phyloP scores from a whole-genome alignment of 176 grass and related monocot genomes.

The Alopecurus myosuroides region DNA sequence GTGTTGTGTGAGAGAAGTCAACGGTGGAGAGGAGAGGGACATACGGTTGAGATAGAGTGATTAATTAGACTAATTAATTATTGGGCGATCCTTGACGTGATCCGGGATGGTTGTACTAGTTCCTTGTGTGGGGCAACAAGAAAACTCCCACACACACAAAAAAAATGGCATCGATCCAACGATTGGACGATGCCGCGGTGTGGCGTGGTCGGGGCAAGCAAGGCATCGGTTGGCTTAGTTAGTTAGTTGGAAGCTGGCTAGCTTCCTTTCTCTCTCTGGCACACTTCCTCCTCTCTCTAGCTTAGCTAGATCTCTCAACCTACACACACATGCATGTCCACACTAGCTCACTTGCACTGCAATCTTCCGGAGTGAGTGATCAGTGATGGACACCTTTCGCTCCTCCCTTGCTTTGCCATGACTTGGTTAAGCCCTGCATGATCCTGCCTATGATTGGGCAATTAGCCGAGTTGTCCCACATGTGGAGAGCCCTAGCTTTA shows the following conservation, averaged over 20 bases:
- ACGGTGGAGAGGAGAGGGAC: slow-evolving; percentile 1
- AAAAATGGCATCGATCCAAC: neutral
- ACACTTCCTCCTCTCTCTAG: neutral
- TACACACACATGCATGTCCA: slow-evolving; percentile 23
- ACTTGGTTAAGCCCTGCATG: slow-evolving; percentile 6
- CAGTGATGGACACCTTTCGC: neutral
- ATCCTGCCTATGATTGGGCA: slow-evolving; percentile 43
- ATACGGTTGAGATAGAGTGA: neutral
- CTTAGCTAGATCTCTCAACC: slow-evolving; percentile 12
- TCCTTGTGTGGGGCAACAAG: slow-evolving; percentile 21
- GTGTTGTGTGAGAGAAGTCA: slow-evolving; percentile 29
- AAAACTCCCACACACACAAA: neutral
- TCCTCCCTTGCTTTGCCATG: neutral
- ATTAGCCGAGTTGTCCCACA: slow-evolving; percentile 41
- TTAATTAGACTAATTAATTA: neutral
- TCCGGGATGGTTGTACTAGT: slow-evolving; percentile 19
- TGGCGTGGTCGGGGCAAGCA: slow-evolving; percentile 44
- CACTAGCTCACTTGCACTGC: slow-evolving; percentile 28
- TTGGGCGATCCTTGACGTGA: slow-evolving; percentile 41
- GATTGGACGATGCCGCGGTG: slow-evolving; percentile 1
- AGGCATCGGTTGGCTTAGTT: slow-evolving; percentile 32
- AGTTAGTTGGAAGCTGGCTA: slow-evolving; percentile 13
- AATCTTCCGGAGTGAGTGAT: neutral
- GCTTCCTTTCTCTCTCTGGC: slow-evolving; percentile 27
- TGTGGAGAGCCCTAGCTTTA: slow-evolving; percentile 48